phyloP scores from a whole-genome alignment of 208 protist genomes.

The Acanthamoeba lenticulata region DNA sequence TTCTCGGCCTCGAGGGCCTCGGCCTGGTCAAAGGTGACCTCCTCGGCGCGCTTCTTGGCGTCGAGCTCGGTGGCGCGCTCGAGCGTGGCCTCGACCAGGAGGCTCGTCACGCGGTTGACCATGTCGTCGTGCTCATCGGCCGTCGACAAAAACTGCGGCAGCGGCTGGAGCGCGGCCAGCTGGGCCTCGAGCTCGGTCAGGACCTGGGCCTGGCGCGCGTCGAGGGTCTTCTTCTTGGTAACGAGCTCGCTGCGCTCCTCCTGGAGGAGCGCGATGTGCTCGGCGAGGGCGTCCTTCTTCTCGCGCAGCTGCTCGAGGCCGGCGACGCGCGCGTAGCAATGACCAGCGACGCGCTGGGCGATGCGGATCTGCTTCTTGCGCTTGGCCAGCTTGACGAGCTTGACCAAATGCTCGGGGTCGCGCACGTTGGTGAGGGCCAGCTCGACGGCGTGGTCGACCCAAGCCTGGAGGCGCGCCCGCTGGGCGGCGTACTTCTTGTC shows the following conservation, averaged over 20 bases:
- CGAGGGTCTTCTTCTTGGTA: conserved; percentile 30
- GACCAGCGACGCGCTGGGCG: background rate
- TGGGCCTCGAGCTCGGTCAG: background rate
- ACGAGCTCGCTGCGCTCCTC: background rate
- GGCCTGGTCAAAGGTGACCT: background rate
- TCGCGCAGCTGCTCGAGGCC: background rate
- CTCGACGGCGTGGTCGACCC: background rate
- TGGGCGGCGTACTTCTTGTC: background rate
- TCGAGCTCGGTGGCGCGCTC: background rate
- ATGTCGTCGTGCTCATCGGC: background rate
- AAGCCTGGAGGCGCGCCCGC: background rate
- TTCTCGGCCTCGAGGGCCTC: background rate
- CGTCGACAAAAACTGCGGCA: background rate
- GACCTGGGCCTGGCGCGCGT: background rate
- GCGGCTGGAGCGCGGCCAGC: background rate
- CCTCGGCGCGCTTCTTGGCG: background rate
- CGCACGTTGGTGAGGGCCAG: background rate
- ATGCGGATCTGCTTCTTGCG: background rate
- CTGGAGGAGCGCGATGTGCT: conserved; percentile 19
- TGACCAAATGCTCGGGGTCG: conserved; percentile 8
- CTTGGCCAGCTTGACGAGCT: conserved; percentile 18
- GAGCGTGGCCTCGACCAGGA: background rate
- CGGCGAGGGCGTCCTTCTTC: background rate
- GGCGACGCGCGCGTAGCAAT: background rate
- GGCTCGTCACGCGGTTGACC: background rate